Conservation (phyloP, 1,284 basidiomycete species). For the Cryptococcus floricola region DNA sequence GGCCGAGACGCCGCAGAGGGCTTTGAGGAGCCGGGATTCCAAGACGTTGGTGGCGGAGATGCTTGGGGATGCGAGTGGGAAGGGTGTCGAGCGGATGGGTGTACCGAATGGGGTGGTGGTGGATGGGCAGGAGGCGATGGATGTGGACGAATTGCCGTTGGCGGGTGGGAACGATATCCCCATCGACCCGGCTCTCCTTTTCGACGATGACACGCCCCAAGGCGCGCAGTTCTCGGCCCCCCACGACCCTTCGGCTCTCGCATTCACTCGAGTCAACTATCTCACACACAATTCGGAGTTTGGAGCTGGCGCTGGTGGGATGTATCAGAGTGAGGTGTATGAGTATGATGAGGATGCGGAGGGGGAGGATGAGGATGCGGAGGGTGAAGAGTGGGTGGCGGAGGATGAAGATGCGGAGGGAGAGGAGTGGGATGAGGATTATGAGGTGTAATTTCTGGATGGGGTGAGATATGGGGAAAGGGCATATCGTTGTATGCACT, state of each 20-base stretch:
- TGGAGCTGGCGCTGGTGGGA: not conserved
- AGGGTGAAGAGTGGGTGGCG: slow-evolving; percentile 13
- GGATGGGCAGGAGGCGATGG: slow-evolving; percentile 3
- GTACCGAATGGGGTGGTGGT: not conserved
- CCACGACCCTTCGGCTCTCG: not conserved
- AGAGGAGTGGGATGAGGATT: slow-evolving; percentile 15
- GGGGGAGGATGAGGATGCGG: slow-evolving; percentile 11
- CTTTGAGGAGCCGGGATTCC: not conserved
- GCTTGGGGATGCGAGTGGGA: not conserved
- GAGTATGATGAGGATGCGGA: not conserved
- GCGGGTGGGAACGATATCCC: not conserved
- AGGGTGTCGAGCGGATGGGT: not conserved
- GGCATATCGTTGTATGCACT: too few species aligned
- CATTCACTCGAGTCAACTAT: not conserved
- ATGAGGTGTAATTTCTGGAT: slow-evolving; percentile 12
- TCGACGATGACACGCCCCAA: not conserved
- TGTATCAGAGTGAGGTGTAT: not conserved
- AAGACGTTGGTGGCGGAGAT: not conserved
- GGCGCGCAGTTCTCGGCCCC: not conserved
- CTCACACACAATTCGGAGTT: too few species aligned
- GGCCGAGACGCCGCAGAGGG: slow-evolving; percentile 3
- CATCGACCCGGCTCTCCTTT: not conserved
- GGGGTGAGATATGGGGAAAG: slow-evolving; percentile 10
- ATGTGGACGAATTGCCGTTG: not conserved
- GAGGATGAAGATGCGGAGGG: slow-evolving; percentile 16